Conservation (phyloP, 805 yeast genomes). For the Blastobotrys robertii region DNA sequence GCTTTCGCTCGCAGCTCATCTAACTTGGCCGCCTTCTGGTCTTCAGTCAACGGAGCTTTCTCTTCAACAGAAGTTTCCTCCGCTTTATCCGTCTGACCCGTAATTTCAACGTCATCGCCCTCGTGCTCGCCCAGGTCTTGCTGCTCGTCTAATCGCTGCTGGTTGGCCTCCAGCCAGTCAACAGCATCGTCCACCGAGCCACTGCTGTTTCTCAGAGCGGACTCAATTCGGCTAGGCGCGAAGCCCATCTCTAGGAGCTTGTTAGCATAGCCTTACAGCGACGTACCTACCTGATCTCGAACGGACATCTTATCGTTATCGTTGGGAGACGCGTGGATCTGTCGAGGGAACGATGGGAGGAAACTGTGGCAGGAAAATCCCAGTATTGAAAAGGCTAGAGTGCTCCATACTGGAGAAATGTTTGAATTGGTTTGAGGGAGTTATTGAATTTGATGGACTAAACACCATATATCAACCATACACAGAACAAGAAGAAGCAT, state of each 20-base stretch:
- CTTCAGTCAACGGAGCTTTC: conserved; percentile 18
- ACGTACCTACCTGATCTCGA: not conserved
- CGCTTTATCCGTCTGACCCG: not conserved
- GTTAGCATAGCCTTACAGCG: not conserved
- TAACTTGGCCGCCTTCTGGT: conserved; percentile 23
- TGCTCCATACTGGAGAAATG: too few relatives aligned
- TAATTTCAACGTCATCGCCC: not conserved
- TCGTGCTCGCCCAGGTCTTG: conserved; percentile 12
- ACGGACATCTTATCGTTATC: not conserved
- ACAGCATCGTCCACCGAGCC: conserved; percentile 23
- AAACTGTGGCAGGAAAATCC: too few relatives aligned
- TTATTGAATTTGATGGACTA: too few relatives aligned
- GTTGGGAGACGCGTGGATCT: too few relatives aligned
- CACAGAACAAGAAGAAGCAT: too few relatives aligned
- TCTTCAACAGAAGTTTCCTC: conserved; percentile 1
- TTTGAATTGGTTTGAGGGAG: too few relatives aligned
- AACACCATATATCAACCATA: too few relatives aligned
- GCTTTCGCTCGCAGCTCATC: conserved; percentile 24
- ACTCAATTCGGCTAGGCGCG: conserved; percentile 22
- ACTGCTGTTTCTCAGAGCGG: conserved; percentile 18
- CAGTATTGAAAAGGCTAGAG: too few relatives aligned
- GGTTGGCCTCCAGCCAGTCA: conserved; percentile 25
- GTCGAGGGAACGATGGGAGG: too few relatives aligned
- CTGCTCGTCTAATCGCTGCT: conserved; percentile 17
- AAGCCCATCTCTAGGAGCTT: conserved; percentile 27